Evolutionary conservation across 176 grass and related monocot genomes (phyloP), one percentile per base, ranked within the genome.

Genomic region (Tuctoria greenei): DNA sequence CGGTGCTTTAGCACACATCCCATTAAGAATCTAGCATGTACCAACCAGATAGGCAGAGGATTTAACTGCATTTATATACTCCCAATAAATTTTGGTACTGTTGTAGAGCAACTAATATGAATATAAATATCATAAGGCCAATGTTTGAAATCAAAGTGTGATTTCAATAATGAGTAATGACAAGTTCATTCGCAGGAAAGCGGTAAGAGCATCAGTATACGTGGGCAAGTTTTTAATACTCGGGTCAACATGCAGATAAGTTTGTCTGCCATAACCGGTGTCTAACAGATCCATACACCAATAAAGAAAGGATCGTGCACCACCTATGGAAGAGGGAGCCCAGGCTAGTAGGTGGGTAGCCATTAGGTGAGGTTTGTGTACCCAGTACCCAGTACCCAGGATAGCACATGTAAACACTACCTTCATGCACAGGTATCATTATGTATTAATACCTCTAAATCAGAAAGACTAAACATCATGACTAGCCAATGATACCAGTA

Each of bases 21-120:
- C 80, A 64, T 69, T 52, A 79, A 79, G 80, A 79, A 83, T 88
- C 86, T 88, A 88, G 69, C 69, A 88, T 61, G 28, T 63, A 74
- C 64, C 62, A 74, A 79, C 80, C 80, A 79, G 80, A 56, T 74
- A 83, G 37, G 44, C 44, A 62, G 54, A 78, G 52, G 55, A 61
- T 74, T 74, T 69, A 74, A 74, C 66, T 64, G 43, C 73, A 60
- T 78, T 83, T 82, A 62, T 74, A 47, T 79, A 61, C 56, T 79
- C 46, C 84, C 50, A 44, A 55, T 68, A 69, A 31, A 31, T 2
- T 31, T 31, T 73, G 61, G 73, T 76, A 61, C 74, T 78, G 61
- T n/a, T 42, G 77, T 36, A 18, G 62, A 24, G 42, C 67, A 55
- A 56, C 52, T 21, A n/a, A 51, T 61, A 68, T 18, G 50, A 78